These are phyloP conservation scores for Aspergillus carbonarius DNA, from an alignment of 2,329 filamentous ascomycete genomes.

Conservation along the genomic window DNA sequence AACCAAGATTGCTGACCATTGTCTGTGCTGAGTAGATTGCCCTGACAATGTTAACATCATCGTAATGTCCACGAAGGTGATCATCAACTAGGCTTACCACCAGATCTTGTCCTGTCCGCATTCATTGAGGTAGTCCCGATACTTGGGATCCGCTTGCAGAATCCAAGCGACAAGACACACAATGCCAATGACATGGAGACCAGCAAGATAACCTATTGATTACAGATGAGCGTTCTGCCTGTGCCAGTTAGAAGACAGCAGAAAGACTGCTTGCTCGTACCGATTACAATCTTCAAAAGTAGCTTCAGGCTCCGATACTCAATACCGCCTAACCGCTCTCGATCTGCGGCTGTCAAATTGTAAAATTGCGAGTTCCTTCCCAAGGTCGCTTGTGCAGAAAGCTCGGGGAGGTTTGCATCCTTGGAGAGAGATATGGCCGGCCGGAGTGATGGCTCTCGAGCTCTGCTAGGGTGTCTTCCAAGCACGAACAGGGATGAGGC, in stretches of 20 bases:
- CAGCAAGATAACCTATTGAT: slow-evolving; percentile 44
- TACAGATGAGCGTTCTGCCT: background rate
- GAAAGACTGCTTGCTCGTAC: slow-evolving; percentile 24
- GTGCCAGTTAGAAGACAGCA: background rate
- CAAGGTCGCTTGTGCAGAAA: slow-evolving; percentile 47
- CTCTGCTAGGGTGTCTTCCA: slow-evolving; percentile 9
- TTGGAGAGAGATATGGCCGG: slow-evolving; percentile 21
- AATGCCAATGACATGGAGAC: slow-evolving; percentile 50
- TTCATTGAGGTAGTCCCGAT: slow-evolving; percentile 42
- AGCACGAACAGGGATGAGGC: slow-evolving; percentile 13
- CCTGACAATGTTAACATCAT: slow-evolving; percentile 29
- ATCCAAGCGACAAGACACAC: slow-evolving; percentile 53
- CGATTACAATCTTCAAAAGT: slow-evolving; percentile 48
- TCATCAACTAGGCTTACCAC: slow-evolving; percentile 43
- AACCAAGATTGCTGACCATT: slow-evolving; percentile 55
- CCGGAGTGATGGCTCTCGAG: slow-evolving; percentile 13
- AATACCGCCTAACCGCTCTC: slow-evolving; percentile 52
- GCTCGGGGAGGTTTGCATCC: slow-evolving; percentile 35
- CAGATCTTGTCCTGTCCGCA: slow-evolving; percentile 46
- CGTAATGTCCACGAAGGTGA: background rate
- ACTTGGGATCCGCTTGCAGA: slow-evolving; percentile 41
- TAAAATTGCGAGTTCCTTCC: slow-evolving; percentile 50
- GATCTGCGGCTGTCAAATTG: slow-evolving; percentile 43
- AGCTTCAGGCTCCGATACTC: slow-evolving; percentile 54
- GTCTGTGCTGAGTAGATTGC: slow-evolving; percentile 53